phyloP scores from a whole-genome alignment of 2,329 filamentous ascomycete species.

The Nannizziopsis arthrosporioides region DNA sequence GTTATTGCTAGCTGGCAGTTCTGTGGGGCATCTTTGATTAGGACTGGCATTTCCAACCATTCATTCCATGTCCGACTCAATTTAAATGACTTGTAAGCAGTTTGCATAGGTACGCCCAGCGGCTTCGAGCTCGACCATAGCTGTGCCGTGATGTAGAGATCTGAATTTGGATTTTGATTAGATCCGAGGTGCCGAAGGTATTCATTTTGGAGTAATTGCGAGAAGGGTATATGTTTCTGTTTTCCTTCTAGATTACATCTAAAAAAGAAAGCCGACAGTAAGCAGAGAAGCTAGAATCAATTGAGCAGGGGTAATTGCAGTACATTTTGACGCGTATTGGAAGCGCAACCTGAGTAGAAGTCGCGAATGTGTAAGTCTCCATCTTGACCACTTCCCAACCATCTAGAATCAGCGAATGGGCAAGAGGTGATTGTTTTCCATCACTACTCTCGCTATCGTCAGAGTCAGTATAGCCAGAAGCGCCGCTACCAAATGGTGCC shows the following conservation, averaged over 20 bases:
- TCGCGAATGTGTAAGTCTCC: slow-evolving; percentile 94
- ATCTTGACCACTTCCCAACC: slow-evolving; percentile 38
- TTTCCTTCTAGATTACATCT: slow-evolving; percentile 68
- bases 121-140: slow-evolving; percentile 95
- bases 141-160: slow-evolving; percentile 86
- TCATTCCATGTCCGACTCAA: slow-evolving; percentile 71
- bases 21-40: slow-evolving; percentile 68
- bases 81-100: slow-evolving; percentile 83
- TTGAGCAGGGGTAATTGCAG: slow-evolving; percentile 22
- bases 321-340: slow-evolving; percentile 55
- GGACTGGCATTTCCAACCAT: slow-evolving; percentile 81
- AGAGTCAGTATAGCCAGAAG: not conserved
- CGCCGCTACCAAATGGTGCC: not conserved
- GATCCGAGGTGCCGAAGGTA: slow-evolving; percentile 81
- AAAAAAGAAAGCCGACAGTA: slow-evolving; percentile 10
- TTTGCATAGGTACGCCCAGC: slow-evolving; percentile 81
- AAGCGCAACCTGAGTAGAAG: slow-evolving; percentile 70
- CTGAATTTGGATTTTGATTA: slow-evolving; percentile 68
- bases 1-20: slow-evolving; percentile 84
- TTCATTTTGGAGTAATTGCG: slow-evolving; percentile 63
- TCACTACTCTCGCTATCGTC: slow-evolving; percentile 2
- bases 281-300: not conserved
- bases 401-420: slow-evolving; percentile 1
- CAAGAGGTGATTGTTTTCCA: slow-evolving; percentile 1
- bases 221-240: slow-evolving; percentile 62